Conservation (phyloP, 2,329 filamentous ascomycete genomes). For the Talaromyces sp. region DNA sequence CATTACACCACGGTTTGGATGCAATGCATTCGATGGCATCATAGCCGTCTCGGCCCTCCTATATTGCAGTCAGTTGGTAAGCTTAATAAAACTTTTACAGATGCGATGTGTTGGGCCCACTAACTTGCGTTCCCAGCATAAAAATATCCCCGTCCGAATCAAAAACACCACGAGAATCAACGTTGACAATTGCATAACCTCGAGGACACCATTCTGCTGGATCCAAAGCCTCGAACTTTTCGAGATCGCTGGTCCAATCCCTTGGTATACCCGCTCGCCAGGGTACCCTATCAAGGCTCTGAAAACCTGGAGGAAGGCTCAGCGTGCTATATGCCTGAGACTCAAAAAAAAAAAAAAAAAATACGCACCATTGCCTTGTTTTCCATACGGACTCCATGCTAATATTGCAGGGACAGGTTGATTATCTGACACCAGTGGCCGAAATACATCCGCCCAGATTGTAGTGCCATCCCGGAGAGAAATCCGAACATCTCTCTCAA, state of each 20-base stretch:
- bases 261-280: constrained; percentile 12
- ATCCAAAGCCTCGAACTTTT: constrained; percentile 27
- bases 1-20: constrained; percentile 11
- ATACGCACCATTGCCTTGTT: constrained; percentile 15
- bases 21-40: constrained; percentile 13
- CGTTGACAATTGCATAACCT: constrained; percentile 25
- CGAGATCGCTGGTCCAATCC: constrained; percentile 13
- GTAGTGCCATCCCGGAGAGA: constrained; percentile 14
- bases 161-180: constrained; percentile 23
- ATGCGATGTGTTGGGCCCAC: neutral
- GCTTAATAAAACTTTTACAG: too few species aligned
- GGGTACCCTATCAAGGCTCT: neutral
- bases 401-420: constrained; percentile 19
- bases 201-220: constrained; percentile 23
- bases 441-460: constrained; percentile 15
- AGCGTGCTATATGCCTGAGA: neutral
- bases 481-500: constrained; percentile 15
- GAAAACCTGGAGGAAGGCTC: neutral
- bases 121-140: constrained; percentile 11
- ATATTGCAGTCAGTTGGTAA: too few species aligned
- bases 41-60: constrained; percentile 9
- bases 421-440: constrained; percentile 9
- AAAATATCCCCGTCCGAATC: constrained; percentile 22
- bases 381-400: constrained; percentile 21
- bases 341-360: too few species aligned